These are phyloP conservation scores for Wickerhamomyces chaumierensis DNA, from an alignment of 805 yeast species.

Conservation along the genomic window DNA sequence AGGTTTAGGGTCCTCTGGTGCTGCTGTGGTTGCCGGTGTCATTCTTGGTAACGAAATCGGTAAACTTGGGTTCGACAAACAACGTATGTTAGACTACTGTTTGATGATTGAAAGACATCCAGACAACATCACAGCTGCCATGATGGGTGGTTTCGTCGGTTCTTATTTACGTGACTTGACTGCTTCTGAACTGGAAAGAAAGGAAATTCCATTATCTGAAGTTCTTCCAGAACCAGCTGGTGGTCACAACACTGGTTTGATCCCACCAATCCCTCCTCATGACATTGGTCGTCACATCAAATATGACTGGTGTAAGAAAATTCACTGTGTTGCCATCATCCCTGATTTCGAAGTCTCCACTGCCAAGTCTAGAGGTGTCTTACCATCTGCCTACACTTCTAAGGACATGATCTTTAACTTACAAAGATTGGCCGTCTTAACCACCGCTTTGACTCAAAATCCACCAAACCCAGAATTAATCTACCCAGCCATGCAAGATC, in stretches of 20 bases:
- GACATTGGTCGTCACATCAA: constrained; percentile 83
- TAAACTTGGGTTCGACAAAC: constrained; percentile 57
- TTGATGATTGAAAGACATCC: constrained; percentile 98
- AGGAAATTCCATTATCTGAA: constrained; percentile 76
- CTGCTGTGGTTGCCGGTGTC: constrained; percentile 97
- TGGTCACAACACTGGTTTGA: constrained; percentile 54
- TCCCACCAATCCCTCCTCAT: constrained; percentile 75
- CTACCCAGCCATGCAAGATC: constrained; percentile 93
- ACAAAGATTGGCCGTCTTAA: constrained; percentile 85
- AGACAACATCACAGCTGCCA: constrained; percentile 95
- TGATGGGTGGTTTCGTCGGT: constrained; percentile 98
- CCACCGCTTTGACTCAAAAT: constrained; percentile 79
- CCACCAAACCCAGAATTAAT: constrained; percentile 78
- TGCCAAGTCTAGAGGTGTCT: constrained; percentile 80
- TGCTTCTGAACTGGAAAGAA: constrained; percentile 58
- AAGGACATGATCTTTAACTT: constrained; percentile 84
- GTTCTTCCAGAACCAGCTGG: constrained; percentile 74
- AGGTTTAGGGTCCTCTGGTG: constrained; percentile 95
- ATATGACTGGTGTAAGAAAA: constrained; percentile 70
- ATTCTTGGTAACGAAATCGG: constrained; percentile 83
- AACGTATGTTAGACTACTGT: constrained; percentile 85
- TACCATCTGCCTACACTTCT: constrained; percentile 70
- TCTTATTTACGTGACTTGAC: constrained; percentile 78
- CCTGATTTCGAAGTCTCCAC: constrained; percentile 94
- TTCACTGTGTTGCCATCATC: constrained; percentile 83